Percentiles rank a stretch among this genome's conserved stretches.
Evolutionary conservation across 23 red algal genomes (phyloP).

Genomic region (Gracilaria caudata): DNA sequence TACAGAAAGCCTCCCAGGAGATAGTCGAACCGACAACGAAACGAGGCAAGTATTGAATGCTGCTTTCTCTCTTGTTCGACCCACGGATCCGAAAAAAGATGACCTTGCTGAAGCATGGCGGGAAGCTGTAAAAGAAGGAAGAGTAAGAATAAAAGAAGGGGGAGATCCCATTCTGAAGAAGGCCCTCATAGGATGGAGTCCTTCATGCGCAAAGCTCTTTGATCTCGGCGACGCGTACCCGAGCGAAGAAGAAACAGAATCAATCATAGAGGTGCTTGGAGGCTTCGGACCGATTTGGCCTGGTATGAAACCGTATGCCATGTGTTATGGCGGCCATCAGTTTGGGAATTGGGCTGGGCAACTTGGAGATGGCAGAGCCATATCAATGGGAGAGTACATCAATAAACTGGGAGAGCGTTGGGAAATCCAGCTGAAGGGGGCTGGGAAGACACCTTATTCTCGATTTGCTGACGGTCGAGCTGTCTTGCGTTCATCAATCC

Average conservation of each 20-base stretch:
- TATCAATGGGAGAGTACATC: conserved; percentile 87
- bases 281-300: conserved; percentile 67
- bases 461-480: conserved; percentile 95
- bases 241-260: conserved; percentile 23
- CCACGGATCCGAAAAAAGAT: conserved; percentile 66
- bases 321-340: conserved; percentile 98
- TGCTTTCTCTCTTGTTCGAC: conserved; percentile 66
- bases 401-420: conserved; percentile 69
- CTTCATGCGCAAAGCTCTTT: conserved; percentile 52
- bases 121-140: conserved; percentile 26
- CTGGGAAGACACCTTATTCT: conserved; percentile 94
- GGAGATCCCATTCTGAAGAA: conserved; percentile 55
- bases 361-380: conserved; percentile 96
- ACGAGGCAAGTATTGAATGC: conserved; percentile 68
- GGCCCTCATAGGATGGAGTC: conserved; percentile 78
- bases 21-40: conserved; percentile 44
- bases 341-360: conserved; percentile 98
- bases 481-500: conserved; percentile 91
- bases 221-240: conserved; percentile 50
- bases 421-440: conserved; percentile 97
- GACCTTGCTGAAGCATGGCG: conserved; percentile 36
- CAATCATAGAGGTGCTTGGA: conserved; percentile 63
- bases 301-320: conserved; percentile 85
- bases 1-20: conserved; percentile 59
- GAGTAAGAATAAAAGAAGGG: conserved; percentile 29